phyloP scores from a whole-genome alignment of 306 rosid genomes.

The Carpinus fangiana region DNA sequence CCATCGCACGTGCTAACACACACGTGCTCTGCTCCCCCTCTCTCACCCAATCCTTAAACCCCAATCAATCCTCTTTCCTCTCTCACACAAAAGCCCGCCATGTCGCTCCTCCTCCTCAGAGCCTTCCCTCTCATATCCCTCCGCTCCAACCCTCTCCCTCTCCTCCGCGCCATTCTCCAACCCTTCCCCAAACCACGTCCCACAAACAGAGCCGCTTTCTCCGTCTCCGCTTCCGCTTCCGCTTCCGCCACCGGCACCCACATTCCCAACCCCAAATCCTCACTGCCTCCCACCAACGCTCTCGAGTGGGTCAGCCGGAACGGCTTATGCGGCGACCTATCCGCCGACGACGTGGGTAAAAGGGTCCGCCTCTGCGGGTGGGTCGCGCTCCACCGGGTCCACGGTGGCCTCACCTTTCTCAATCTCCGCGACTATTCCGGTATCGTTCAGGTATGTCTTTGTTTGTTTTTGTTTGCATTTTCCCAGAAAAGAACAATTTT shows the following conservation, averaged over 20 bases:
- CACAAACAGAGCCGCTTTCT: constrained; percentile 27
- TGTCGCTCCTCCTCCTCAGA: constrained; percentile 57
- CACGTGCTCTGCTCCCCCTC: constrained; percentile 4
- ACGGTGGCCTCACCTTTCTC: constrained; percentile 81
- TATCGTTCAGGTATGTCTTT: constrained; percentile 64
- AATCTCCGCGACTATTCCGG: constrained; percentile 89
- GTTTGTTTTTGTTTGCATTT: neutral
- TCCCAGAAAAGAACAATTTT: neutral
- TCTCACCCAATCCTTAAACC: constrained; percentile 6
- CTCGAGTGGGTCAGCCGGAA: constrained; percentile 76
- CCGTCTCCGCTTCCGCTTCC: constrained; percentile 36
- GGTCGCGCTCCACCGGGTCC: constrained; percentile 94
- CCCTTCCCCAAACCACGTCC: constrained; percentile 28
- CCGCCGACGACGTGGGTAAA: constrained; percentile 57
- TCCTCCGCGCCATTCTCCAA: constrained; percentile 32
- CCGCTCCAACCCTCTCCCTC: constrained; percentile 46
- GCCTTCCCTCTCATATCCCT: constrained; percentile 58
- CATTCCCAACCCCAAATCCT: constrained; percentile 25
- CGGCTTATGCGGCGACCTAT: constrained; percentile 59
- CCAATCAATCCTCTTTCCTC: neutral
- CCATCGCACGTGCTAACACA: neutral
- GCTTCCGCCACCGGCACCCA: constrained; percentile 31
- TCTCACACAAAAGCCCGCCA: constrained; percentile 17
- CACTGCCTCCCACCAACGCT: constrained; percentile 25
- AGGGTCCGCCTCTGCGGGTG: constrained; percentile 82